phyloP scores from a whole-genome alignment of 108 stramenopile species.

The Poteriospumella lacustris region DNA sequence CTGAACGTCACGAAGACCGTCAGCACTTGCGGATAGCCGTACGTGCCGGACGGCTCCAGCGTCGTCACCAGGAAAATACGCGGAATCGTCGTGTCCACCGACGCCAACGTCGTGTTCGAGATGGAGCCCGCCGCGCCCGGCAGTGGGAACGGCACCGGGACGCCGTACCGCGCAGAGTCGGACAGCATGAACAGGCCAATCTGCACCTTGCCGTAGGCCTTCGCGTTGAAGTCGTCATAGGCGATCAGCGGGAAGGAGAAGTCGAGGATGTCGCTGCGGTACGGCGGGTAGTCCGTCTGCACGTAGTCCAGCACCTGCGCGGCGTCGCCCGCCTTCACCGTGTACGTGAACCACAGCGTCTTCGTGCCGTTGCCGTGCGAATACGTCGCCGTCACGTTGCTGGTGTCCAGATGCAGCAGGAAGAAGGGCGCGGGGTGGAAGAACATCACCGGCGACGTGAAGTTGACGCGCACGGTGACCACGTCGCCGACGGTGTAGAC shows the following conservation, averaged over 20 bases:
- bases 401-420: not conserved
- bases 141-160: not conserved
- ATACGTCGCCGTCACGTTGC: not conserved
- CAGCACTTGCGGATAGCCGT: not conserved
- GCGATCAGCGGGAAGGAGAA: not conserved
- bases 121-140: not conserved
- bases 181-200: not conserved
- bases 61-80: not conserved
- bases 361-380: not conserved
- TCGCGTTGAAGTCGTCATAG: not conserved
- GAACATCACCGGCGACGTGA: slow-evolving; percentile 17
- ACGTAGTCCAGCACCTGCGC: slow-evolving; percentile 16
- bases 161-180: not conserved
- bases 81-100: not conserved
- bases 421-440: slow-evolving; percentile 1
- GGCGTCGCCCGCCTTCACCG: not conserved
- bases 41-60: not conserved
- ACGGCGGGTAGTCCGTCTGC: slow-evolving; percentile 3
- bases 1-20: not conserved
- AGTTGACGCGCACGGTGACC: not conserved
- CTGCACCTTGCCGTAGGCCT: not conserved
- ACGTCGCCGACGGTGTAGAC: slow-evolving; percentile 1
- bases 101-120: not conserved
- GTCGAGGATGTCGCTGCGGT: not conserved
- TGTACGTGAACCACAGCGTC: not conserved